A percentile compares a stretch with the other conserved stretches of the same genome.
Conservation (phyloP, 306 rosid species). For the Citrullus mucosospermus region DNA sequence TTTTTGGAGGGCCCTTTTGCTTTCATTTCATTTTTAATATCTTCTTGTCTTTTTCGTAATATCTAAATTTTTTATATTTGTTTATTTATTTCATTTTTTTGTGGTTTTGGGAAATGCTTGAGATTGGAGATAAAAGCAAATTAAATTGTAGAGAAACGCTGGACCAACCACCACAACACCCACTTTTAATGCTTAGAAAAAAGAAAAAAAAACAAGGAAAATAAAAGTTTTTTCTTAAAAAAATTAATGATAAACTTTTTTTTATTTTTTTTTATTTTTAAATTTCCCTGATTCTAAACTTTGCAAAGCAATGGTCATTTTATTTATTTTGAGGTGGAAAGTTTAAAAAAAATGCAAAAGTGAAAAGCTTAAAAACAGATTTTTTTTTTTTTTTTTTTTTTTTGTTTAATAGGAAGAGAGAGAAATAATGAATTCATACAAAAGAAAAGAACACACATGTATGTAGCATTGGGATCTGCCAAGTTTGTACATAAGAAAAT, state of each 20-base stretch:
- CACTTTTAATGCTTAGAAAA: not conserved
- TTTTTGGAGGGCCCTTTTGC: constrained; percentile 37
- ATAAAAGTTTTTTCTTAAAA: too few relatives aligned
- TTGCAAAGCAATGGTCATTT: too few relatives aligned
- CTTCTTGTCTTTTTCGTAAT: constrained; percentile 86
- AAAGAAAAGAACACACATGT: not conserved
- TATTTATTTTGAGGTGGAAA: not conserved
- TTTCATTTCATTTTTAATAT: constrained; percentile 62
- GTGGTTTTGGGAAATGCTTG: constrained; percentile 9
- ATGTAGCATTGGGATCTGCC: not conserved
- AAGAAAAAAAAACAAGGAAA: not conserved
- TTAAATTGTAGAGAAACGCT: not conserved
- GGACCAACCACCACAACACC: constrained; percentile 11
- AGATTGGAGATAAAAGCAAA: constrained; percentile 5
- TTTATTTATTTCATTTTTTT: constrained; percentile 9
- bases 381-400: too few relatives aligned
- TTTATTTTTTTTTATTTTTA: too few relatives aligned
- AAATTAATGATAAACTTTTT: too few relatives aligned
- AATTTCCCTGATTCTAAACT: too few relatives aligned
- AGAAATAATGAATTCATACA: not conserved
- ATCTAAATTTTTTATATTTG: not conserved
- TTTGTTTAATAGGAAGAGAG: not conserved
- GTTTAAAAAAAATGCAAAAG: not conserved
- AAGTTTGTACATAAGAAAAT: not conserved
- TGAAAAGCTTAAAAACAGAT: not conserved